phyloP scores from a whole-genome alignment of 2,329 filamentous ascomycete genomes.

The Leptographium galeiforme region DNA sequence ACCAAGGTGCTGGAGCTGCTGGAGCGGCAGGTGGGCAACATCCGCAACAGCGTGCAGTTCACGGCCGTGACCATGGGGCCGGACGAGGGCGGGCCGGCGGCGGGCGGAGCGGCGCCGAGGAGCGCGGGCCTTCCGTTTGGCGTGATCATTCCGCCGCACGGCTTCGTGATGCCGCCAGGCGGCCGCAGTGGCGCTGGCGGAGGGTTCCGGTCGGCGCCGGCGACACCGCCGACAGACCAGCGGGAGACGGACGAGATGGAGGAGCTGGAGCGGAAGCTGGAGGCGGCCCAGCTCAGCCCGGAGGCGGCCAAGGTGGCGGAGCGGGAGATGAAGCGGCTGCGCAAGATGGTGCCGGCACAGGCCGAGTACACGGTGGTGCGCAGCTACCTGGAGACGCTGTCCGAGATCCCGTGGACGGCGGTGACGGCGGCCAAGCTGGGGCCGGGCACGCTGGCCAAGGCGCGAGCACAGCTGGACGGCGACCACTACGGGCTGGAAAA shows the following conservation, averaged over 20 bases:
- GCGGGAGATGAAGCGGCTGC: slow-evolving; percentile 72
- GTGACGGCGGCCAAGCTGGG: slow-evolving; percentile 78
- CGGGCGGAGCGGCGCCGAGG: slow-evolving; percentile 10
- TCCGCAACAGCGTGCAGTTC: slow-evolving; percentile 80
- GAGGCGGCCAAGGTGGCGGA: slow-evolving; percentile 88
- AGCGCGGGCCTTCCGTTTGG: slow-evolving; percentile 3
- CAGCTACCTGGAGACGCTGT: slow-evolving; percentile 85
- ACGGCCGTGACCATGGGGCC: slow-evolving; percentile 56
- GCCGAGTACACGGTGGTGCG: slow-evolving; percentile 90
- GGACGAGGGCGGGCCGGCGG: slow-evolving; percentile 29
- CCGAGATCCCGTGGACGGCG: slow-evolving; percentile 86
- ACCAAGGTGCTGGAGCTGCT: slow-evolving; percentile 74
- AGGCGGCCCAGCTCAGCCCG: slow-evolving; percentile 64
- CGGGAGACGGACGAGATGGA: slow-evolving; percentile 84
- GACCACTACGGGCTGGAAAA: slow-evolving; percentile 95
- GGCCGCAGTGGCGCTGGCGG: slow-evolving; percentile 16
- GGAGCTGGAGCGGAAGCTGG: slow-evolving; percentile 77
- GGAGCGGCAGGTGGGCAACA: slow-evolving; percentile 64
- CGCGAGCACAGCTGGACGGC: slow-evolving; percentile 81
- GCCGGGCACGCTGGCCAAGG: slow-evolving; percentile 60
- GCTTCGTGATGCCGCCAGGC: slow-evolving; percentile 7
- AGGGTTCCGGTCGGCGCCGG: background rate
- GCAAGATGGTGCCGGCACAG: slow-evolving; percentile 92
- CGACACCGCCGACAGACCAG: slow-evolving; percentile 13
- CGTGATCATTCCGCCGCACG: slow-evolving; percentile 10